Evolutionary conservation across 495 filamentous ascomycete species (phyloP).

Genomic region (Lindgomyces ingoldianus): DNA sequence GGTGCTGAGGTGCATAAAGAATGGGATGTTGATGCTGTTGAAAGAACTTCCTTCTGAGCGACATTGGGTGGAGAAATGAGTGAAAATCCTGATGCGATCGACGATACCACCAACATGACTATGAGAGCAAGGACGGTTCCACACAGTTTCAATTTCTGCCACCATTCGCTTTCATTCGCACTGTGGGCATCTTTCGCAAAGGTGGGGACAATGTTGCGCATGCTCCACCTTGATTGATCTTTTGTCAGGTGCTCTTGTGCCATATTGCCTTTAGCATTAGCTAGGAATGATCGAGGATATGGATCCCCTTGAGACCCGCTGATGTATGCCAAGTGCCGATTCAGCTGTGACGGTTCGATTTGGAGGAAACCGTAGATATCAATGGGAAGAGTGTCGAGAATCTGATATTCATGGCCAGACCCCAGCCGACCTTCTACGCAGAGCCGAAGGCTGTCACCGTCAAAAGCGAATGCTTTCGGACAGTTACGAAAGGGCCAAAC

Average conservation of each 20-base stretch:
- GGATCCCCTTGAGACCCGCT: neutral
- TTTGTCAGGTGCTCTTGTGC: neutral
- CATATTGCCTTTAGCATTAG: neutral
- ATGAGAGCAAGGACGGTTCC: neutral
- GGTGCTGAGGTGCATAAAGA: too few relatives aligned
- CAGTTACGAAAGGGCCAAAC: conserved; percentile 20
- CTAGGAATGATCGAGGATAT: neutral
- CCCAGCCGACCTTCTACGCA: conserved; percentile 30
- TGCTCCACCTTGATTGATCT: neutral
- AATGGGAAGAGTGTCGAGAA: conserved; percentile 27
- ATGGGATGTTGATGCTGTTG: too few relatives aligned
- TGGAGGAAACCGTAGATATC: conserved; percentile 27
- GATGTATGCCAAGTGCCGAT: conserved; percentile 31
- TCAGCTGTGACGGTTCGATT: conserved; percentile 32
- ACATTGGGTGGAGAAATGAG: neutral
- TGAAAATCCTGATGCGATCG: neutral
- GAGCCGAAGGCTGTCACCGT: conserved; percentile 20
- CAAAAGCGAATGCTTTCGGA: conserved; percentile 14
- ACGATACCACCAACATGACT: neutral
- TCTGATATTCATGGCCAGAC: conserved; percentile 1
- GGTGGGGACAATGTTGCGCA: neutral
- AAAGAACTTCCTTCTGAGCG: neutral
- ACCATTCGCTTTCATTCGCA: neutral
- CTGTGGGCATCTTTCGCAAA: neutral
- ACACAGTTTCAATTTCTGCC: neutral